These are phyloP conservation scores for Bretziella fagacearum DNA, from an alignment of 2,329 filamentous ascomycete species.

Conservation along the genomic window DNA sequence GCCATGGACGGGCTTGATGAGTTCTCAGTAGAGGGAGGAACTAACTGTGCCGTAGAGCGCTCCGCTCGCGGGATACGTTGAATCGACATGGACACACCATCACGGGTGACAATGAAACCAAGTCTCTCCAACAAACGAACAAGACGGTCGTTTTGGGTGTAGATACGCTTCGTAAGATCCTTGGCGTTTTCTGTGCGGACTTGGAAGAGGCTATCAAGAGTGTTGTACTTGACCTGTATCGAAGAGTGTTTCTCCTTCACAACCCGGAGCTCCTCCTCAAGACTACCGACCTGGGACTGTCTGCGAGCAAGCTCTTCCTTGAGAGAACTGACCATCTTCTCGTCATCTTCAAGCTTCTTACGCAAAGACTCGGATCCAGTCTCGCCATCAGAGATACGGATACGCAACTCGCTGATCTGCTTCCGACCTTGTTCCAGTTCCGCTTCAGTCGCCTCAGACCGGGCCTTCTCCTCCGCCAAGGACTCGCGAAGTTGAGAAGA, in stretches of 20 bases:
- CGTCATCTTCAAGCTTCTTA: constrained; percentile 58
- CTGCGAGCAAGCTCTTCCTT: constrained; percentile 54
- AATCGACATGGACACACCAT: constrained; percentile 55
- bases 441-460: constrained; percentile 34
- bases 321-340: constrained; percentile 49
- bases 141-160: constrained; percentile 70
- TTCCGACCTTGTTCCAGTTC: constrained; percentile 48
- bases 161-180: constrained; percentile 70
- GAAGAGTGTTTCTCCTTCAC: constrained; percentile 47
- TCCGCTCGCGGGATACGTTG: constrained; percentile 51
- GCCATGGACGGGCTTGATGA: constrained; percentile 37
- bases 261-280: constrained; percentile 58
- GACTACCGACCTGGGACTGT: constrained; percentile 56
- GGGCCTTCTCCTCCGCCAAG: constrained; percentile 36
- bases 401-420: constrained; percentile 51
- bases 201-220: constrained; percentile 42
- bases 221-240: constrained; percentile 34
- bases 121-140: constrained; percentile 68
- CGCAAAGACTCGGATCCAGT: constrained; percentile 66
- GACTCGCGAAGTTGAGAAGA: constrained; percentile 36
- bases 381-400: constrained; percentile 64
- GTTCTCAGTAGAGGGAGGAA: constrained; percentile 38
- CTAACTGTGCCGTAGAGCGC: constrained; percentile 29
- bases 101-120: constrained; percentile 64
- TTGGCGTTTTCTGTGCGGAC: constrained; percentile 56